Percentiles rank a stretch among this genome's conserved stretches.
Evolutionary conservation across 2,329 filamentous ascomycete genomes (phyloP).

Genomic region (Arachnopeziza araneosa): DNA sequence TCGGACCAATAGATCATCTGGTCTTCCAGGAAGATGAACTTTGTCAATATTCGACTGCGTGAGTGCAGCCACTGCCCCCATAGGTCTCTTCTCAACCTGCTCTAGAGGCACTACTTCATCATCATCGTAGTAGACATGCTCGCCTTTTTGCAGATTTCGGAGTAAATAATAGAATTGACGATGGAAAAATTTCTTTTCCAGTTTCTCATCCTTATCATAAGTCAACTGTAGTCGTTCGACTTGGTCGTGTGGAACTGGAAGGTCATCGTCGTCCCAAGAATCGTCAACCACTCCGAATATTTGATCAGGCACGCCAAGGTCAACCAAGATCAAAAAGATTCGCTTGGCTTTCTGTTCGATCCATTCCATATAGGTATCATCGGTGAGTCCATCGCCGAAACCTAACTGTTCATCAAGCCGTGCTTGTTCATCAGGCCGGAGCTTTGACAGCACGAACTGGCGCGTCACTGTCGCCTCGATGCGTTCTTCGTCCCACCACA

Average conservation of each 20-base stretch:
- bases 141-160: conserved; percentile 53
- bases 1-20: conserved; percentile 51
- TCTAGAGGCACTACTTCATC: conserved; percentile 67
- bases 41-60: conserved; percentile 44
- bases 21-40: conserved; percentile 57
- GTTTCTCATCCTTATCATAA: conserved; percentile 50
- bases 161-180: conserved; percentile 69
- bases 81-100: conserved; percentile 51
- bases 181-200: conserved; percentile 65
- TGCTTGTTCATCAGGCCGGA: conserved; percentile 56
- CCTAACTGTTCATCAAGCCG: conserved; percentile 57
- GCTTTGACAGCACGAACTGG: conserved; percentile 59
- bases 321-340: conserved; percentile 65
- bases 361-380: conserved; percentile 75
- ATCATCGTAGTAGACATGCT: conserved; percentile 58
- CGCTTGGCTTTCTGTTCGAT: conserved; percentile 63
- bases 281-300: conserved; percentile 72
- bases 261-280: conserved; percentile 70
- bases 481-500: conserved; percentile 68
- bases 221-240: conserved; percentile 59
- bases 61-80: conserved; percentile 36
- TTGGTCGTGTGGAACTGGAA: conserved; percentile 62
- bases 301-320: conserved; percentile 64
- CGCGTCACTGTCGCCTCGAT: conserved; percentile 66
- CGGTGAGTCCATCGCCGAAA: conserved; percentile 61